phyloP scores from a whole-genome alignment of 2,329 filamentous ascomycete species.

The Calonectria fujianensis region DNA sequence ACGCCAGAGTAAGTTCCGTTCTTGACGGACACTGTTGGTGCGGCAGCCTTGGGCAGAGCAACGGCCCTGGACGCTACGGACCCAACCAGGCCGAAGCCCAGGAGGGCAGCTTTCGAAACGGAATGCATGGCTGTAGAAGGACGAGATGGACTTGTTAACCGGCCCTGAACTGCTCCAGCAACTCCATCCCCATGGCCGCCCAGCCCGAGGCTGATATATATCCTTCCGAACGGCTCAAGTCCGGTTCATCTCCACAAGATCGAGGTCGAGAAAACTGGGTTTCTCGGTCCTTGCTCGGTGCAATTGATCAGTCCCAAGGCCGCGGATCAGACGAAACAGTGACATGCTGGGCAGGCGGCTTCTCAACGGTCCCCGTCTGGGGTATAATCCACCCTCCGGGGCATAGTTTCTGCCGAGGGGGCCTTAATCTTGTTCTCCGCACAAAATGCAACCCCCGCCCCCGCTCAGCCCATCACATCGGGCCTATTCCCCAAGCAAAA shows the following conservation, averaged over 20 bases:
- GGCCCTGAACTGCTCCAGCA: background rate
- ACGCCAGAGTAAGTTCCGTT: conserved; percentile 50
- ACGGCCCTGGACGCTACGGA: conserved; percentile 25
- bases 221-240: background rate
- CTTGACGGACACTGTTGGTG: conserved; percentile 46
- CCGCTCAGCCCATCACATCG: conserved; percentile 39
- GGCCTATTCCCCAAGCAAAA: conserved; percentile 28
- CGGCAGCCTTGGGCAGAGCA: background rate
- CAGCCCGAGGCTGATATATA: conserved; percentile 7
- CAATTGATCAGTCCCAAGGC: conserved; percentile 13
- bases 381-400: conserved; percentile 11
- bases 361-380: conserved; percentile 1
- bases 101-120: conserved; percentile 22
- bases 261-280: background rate
- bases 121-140: conserved; percentile 20
- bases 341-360: background rate
- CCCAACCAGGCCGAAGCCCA: conserved; percentile 24
- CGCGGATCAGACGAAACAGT: background rate
- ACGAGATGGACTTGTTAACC: background rate
- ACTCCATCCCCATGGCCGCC: background rate
- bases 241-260: background rate
- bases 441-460: conserved; percentile 36
- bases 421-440: conserved; percentile 35
- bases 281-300: conserved; percentile 35
- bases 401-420: conserved; percentile 10